A percentile compares a stretch with the other conserved stretches of the same genome.
These are phyloP conservation scores for Dothiorella sarmentorum DNA, from an alignment of 2,329 filamentous ascomycete genomes.

Conservation along the genomic window DNA sequence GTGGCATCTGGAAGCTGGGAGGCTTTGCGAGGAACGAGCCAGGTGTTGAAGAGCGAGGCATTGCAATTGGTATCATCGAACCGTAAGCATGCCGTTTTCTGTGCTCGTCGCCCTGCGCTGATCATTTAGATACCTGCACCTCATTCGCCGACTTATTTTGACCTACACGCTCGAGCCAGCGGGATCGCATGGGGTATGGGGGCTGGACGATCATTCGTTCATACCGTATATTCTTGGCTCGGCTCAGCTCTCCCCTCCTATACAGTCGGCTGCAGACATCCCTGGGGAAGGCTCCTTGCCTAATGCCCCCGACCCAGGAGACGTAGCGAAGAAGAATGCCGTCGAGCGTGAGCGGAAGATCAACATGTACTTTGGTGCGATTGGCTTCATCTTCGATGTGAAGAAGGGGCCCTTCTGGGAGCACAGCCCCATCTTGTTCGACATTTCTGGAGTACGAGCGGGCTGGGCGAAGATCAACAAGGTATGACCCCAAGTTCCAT, in stretches of 20 bases:
- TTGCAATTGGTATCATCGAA: conserved; percentile 79
- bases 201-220: conserved; percentile 95
- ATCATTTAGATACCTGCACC: conserved; percentile 64
- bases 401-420: conserved; percentile 94
- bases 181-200: conserved; percentile 96
- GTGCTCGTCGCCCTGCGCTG: conserved; percentile 1
- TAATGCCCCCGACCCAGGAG: conserved; percentile 63
- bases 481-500: conserved; percentile 25
- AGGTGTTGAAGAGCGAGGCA: conserved; percentile 67
- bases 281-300: conserved; percentile 75
- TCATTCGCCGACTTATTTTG: conserved; percentile 78
- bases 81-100: conserved; percentile 55
- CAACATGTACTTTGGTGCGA: conserved; percentile 85
- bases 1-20: conserved; percentile 84
- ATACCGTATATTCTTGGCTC: conserved; percentile 93
- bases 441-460: conserved; percentile 82
- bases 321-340: conserved; percentile 51
- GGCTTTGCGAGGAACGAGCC: conserved; percentile 61
- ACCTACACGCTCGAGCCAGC: conserved; percentile 93
- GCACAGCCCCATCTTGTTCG: conserved; percentile 89
- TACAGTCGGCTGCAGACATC: conserved; percentile 54
- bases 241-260: conserved; percentile 78
- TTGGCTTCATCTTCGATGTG: conserved; percentile 96
- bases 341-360: conserved; percentile 41
- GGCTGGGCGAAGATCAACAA: conserved; percentile 98